Conservation (phyloP, 257 asterid species). For the Nemophila menziesii region DNA sequence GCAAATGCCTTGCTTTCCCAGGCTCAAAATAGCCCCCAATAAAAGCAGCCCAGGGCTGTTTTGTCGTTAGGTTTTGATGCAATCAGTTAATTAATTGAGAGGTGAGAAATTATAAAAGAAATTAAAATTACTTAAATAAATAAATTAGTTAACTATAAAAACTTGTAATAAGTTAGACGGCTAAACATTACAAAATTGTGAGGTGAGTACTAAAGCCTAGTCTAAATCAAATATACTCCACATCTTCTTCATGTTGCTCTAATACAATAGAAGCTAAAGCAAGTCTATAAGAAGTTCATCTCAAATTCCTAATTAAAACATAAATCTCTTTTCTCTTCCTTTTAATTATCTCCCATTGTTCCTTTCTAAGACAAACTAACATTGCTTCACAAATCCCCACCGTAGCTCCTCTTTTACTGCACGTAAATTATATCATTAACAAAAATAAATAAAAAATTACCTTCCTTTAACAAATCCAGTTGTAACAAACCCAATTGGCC, state of each 20-base stretch:
- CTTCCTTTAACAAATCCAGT: conserved; percentile 86
- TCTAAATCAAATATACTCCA: conserved; percentile 45
- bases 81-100: too few relatives aligned
- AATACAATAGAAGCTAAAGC: conserved; percentile 72
- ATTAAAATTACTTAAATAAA: too few relatives aligned
- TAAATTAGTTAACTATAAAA: too few relatives aligned
- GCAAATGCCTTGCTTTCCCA: too few relatives aligned
- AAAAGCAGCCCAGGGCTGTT: too few relatives aligned
- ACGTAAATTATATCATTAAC: conserved; percentile 7
- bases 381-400: conserved; percentile 59
- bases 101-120: too few relatives aligned
- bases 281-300: conserved; percentile 79
- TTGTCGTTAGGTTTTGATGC: too few relatives aligned
- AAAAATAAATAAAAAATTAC: conserved; percentile 16
- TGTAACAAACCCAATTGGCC: conserved; percentile 76
- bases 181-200: too few relatives aligned
- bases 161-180: too few relatives aligned
- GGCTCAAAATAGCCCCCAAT: too few relatives aligned
- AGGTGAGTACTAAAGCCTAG: too few relatives aligned
- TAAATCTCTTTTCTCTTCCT: conserved; percentile 69
- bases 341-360: conserved; percentile 50
- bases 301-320: conserved; percentile 76
- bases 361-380: conserved; percentile 55
- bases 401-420: conserved; percentile 71
- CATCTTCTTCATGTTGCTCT: conserved; percentile 60